Evolutionary conservation across 768 basidiomycete genomes (phyloP).

Genomic region (Mycena galopus): DNA sequence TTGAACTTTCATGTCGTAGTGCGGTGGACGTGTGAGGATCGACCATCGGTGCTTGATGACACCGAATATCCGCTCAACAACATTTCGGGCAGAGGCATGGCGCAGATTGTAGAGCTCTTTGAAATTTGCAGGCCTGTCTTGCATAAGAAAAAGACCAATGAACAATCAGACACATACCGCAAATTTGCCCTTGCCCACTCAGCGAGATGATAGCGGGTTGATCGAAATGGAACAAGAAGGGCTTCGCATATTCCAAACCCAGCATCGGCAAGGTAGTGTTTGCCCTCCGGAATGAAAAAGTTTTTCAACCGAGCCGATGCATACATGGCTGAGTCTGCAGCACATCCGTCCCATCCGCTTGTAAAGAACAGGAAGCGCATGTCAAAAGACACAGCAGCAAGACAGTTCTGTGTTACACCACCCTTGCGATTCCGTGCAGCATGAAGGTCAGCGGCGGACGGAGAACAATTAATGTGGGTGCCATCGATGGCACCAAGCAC

Average conservation of each 20-base stretch:
- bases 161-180: constrained; percentile 26
- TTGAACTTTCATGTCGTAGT: background rate
- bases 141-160: background rate
- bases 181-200: background rate
- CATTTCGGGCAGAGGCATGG: constrained; percentile 48
- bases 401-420: constrained; percentile 3
- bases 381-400: constrained; percentile 50
- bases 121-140: constrained; percentile 42
- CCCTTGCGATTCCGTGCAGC: background rate
- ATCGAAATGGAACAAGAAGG: constrained; percentile 53
- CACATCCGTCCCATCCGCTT: constrained; percentile 57
- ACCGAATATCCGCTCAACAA: background rate
- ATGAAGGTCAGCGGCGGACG: background rate
- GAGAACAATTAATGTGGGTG: constrained; percentile 41
- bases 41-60: constrained; percentile 35
- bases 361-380: constrained; percentile 53
- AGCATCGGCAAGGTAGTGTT: background rate
- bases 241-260: background rate
- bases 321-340: constrained; percentile 51
- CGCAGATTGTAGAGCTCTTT: constrained; percentile 59
- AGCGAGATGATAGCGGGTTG: constrained; percentile 43
- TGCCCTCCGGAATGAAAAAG: background rate
- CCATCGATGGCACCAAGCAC: constrained; percentile 52
- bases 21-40: constrained; percentile 36
- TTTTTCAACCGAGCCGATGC: background rate